Conservation (phyloP, 2,329 filamentous ascomycete genomes). For the Pseudogymnoascus sp. region DNA sequence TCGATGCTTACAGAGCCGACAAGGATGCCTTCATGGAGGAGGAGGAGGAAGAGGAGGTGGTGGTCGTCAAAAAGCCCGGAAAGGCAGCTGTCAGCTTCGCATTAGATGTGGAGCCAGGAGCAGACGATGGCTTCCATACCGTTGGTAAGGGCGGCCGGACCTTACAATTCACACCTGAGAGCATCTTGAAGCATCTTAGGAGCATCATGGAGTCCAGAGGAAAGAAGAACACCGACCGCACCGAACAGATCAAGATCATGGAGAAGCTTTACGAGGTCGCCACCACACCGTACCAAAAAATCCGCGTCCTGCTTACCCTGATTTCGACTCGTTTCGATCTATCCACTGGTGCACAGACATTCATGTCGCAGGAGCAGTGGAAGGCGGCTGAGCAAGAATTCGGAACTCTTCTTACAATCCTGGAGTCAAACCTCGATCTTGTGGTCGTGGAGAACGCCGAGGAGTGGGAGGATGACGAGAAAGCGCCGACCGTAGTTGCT, state of each 20-base stretch:
- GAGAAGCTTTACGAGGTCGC: slow-evolving; percentile 91
- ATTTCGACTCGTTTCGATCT: slow-evolving; percentile 94
- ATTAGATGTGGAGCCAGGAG: slow-evolving; percentile 48
- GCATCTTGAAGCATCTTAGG: slow-evolving; percentile 94
- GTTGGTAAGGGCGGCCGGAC: slow-evolving; percentile 85
- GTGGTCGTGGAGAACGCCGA: slow-evolving; percentile 87
- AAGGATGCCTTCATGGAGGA: slow-evolving; percentile 85
- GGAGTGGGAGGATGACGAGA: slow-evolving; percentile 99
- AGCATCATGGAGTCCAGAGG: slow-evolving; percentile 91
- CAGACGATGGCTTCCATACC: slow-evolving; percentile 81
- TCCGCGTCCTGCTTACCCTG: slow-evolving; percentile 83
- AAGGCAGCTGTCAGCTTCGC: slow-evolving; percentile 41
- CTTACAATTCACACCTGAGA: slow-evolving; percentile 89
- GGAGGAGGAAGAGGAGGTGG: slow-evolving; percentile 64
- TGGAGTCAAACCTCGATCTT: slow-evolving; percentile 72
- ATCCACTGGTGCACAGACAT: slow-evolving; percentile 66
- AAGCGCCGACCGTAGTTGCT: slow-evolving; percentile 64
- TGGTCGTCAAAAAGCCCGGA: slow-evolving; percentile 46
- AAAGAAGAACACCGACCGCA: slow-evolving; percentile 95
- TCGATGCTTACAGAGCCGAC: slow-evolving; percentile 79
- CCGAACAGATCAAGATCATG: slow-evolving; percentile 94
- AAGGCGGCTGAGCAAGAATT: slow-evolving; percentile 89
- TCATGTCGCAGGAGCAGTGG: slow-evolving; percentile 96
- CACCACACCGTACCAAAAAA: slow-evolving; percentile 83
- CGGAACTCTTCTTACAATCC: slow-evolving; percentile 63